These are phyloP conservation scores for Monosporascus sp. DNA, from an alignment of 2,329 filamentous ascomycete species.

Conservation along the genomic window DNA sequence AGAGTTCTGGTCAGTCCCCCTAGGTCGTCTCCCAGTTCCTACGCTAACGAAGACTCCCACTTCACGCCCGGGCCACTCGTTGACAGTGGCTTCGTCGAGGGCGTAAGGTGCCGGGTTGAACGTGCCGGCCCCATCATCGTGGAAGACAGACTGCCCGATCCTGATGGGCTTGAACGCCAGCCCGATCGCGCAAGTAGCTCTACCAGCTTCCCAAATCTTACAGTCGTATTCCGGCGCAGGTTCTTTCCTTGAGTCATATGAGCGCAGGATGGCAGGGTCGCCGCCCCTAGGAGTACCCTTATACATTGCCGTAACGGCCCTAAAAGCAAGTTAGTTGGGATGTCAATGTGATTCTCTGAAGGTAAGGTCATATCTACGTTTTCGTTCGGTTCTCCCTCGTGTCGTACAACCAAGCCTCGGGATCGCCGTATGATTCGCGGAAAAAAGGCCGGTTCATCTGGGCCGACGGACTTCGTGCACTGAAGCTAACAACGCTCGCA, in stretches of 20 bases:
- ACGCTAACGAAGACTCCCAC: constrained; percentile 89
- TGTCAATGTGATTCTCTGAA: constrained; percentile 1
- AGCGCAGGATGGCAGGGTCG: constrained; percentile 71
- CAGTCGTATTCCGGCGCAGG: constrained; percentile 87
- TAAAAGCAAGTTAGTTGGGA: constrained; percentile 34
- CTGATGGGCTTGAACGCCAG: constrained; percentile 94
- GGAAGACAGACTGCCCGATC: constrained; percentile 88
- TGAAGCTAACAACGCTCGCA: constrained; percentile 78
- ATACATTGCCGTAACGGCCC: constrained; percentile 85
- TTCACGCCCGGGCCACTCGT: constrained; percentile 93
- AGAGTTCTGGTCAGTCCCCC: constrained; percentile 59
- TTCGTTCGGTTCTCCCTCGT: constrained; percentile 79
- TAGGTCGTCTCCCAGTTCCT: constrained; percentile 82
- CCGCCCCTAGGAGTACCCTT: constrained; percentile 69
- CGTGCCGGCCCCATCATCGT: constrained; percentile 85
- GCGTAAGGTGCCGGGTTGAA: constrained; percentile 86
- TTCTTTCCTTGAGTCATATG: constrained; percentile 92
- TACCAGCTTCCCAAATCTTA: constrained; percentile 93
- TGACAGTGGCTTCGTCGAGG: constrained; percentile 83
- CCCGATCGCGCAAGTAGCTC: constrained; percentile 87
- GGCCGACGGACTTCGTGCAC: constrained; percentile 56
- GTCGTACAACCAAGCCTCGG: constrained; percentile 85
- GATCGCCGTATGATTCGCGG: constrained; percentile 65
- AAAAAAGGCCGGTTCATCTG: constrained; percentile 51
- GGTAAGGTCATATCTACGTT: constrained; percentile 55